phyloP scores from a whole-genome alignment of 345 rosid genomes.

The Clausena lansium region DNA sequence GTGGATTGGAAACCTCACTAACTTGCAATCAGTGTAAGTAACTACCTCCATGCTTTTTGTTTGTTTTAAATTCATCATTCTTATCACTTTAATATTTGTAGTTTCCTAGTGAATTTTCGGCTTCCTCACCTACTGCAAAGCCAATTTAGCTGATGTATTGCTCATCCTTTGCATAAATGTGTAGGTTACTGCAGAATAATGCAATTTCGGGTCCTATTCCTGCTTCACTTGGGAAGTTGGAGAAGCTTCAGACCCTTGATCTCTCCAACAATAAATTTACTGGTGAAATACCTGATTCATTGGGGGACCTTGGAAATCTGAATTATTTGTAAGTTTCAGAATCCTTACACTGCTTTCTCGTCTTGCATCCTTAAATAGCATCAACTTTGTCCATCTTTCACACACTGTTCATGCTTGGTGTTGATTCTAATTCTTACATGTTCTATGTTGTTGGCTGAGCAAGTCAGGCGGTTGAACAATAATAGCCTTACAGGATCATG shows the following conservation, averaged over 20 bases:
- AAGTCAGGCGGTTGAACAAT: constrained; percentile 89
- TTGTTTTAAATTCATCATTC: neutral
- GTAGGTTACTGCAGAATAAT: constrained; percentile 96
- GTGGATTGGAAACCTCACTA: constrained; percentile 74
- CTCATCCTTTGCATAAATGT: constrained; percentile 12
- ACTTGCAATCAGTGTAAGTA: constrained; percentile 86
- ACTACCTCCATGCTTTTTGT: constrained; percentile 13
- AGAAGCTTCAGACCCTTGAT: constrained; percentile 85
- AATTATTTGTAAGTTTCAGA: constrained; percentile 71
- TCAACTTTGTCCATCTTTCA: neutral
- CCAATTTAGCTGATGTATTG: neutral
- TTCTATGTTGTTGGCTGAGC: constrained; percentile 19
- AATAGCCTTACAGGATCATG: constrained; percentile 82
- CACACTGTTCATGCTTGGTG: neutral
- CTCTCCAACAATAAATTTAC: constrained; percentile 82
- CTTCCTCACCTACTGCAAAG: neutral
- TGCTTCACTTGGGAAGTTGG: constrained; percentile 72
- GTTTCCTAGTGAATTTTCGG: neutral
- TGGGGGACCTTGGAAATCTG: constrained; percentile 76
- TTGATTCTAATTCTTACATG: constrained; percentile 7
- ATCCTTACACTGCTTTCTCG: neutral
- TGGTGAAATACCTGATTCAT: constrained; percentile 70
- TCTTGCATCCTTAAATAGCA: constrained; percentile 2
- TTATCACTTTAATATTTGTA: neutral
- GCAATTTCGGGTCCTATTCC: constrained; percentile 86